phyloP scores from a whole-genome alignment of 1,284 basidiomycete genomes.

The Fistulinella cinereoalba region DNA sequence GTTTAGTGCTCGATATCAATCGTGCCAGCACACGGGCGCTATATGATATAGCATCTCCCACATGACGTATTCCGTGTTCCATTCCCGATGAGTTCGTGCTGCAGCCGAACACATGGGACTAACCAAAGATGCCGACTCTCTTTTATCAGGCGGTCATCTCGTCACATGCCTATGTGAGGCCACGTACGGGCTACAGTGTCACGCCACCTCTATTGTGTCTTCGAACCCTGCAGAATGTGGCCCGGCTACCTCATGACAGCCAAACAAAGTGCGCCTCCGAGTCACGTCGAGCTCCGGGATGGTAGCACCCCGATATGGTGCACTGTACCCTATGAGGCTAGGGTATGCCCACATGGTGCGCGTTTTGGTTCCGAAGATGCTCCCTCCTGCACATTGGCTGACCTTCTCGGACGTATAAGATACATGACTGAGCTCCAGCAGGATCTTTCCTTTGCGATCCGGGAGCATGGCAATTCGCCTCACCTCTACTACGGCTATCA shows the following conservation, averaged over 20 bases:
- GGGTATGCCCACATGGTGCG: constrained; percentile 8
- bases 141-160: constrained; percentile 15
- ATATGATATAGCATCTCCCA: constrained; percentile 5
- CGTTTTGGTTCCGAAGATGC: constrained; percentile 2
- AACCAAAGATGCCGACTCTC: constrained; percentile 5
- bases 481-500: not conserved
- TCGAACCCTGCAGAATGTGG: too few relatives aligned
- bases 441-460: constrained; percentile 1
- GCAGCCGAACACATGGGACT: constrained; percentile 9
- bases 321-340: constrained; percentile 4
- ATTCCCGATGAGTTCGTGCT: constrained; percentile 6
- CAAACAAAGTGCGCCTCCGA: constrained; percentile 1
- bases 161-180: constrained; percentile 11
- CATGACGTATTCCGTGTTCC: constrained; percentile 13
- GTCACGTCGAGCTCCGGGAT: constrained; percentile 3
- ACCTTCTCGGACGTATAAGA: constrained; percentile 24
- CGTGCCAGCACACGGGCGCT: constrained; percentile 1
- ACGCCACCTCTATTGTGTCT: too few relatives aligned
- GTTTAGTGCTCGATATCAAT: constrained; percentile 13
- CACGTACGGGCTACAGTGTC: constrained; percentile 1
- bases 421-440: not conserved
- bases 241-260: constrained; percentile 14
- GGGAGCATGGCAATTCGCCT: constrained; percentile 14
- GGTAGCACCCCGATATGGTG: constrained; percentile 12
- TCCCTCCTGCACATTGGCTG: not conserved